A percentile compares a stretch with the other conserved stretches of the same genome.
These are phyloP conservation scores for Ophiocordyceps camponoti-rufipedis DNA, from an alignment of 2,329 filamentous ascomycete genomes.

Conservation along the genomic window DNA sequence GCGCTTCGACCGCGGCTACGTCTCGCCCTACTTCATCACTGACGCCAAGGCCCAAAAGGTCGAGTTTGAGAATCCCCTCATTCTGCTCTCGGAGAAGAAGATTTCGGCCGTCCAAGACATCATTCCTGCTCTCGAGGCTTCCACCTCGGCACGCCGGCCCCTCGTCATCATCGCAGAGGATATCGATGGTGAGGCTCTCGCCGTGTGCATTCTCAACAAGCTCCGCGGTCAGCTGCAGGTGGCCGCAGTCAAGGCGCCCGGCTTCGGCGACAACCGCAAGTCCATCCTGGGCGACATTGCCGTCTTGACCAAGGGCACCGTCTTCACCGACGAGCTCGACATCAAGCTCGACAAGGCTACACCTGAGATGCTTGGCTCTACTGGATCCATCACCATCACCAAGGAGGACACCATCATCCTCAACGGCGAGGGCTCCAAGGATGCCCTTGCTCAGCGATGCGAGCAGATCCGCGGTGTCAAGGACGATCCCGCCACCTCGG, in stretches of 20 bases:
- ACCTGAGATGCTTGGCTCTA: constrained; percentile 86
- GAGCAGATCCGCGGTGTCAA: constrained; percentile 99
- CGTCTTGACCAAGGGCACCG: constrained; percentile 87
- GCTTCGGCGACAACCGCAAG: constrained; percentile 99
- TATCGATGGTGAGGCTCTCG: constrained; percentile 94
- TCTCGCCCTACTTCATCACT: constrained; percentile 99
- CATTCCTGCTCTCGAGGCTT: constrained; percentile 91
- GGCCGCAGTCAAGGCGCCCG: constrained; percentile 93
- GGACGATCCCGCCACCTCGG: constrained; percentile 79
- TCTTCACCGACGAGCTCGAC: constrained; percentile 97
- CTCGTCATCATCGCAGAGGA: constrained; percentile 98
- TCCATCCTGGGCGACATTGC: constrained; percentile 94
- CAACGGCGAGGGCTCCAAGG: constrained; percentile 93
- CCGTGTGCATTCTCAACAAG: constrained; percentile 99
- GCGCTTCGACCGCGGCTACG: constrained; percentile 98
- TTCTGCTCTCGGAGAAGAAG: constrained; percentile 99
- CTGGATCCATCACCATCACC: constrained; percentile 97
- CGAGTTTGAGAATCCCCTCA: constrained; percentile 97
- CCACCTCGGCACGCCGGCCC: constrained; percentile 84
- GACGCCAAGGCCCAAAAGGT: constrained; percentile 97
- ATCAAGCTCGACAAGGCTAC: constrained; percentile 99
- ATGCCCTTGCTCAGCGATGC: constrained; percentile 81
- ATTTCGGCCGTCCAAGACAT: constrained; percentile 99
- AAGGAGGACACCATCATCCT: constrained; percentile 99
- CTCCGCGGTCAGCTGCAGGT: constrained; percentile 98